phyloP scores from a whole-genome alignment of 1,139 yeast genomes.

The Blastobotrys serpentis region DNA sequence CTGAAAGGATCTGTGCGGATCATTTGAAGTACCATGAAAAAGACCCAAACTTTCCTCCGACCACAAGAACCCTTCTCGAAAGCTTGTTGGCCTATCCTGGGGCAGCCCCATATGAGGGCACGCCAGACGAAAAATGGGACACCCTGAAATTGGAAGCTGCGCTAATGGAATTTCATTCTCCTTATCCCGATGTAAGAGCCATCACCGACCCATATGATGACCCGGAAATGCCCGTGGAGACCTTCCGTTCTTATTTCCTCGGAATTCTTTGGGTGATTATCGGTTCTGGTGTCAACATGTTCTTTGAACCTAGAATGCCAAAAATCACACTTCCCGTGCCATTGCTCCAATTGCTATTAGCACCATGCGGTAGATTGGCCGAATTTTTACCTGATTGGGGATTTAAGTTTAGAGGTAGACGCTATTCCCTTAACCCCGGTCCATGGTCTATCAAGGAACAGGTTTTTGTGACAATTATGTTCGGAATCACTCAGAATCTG shows the following conservation, averaged over 20 bases:
- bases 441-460: constrained; percentile 71
- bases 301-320: constrained; percentile 56
- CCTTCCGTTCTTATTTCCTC: constrained; percentile 53
- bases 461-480: constrained; percentile 54
- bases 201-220: constrained; percentile 46
- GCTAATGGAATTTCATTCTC: constrained; percentile 52
- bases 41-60: constrained; percentile 52
- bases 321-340: constrained; percentile 45
- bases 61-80: constrained; percentile 30
- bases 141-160: constrained; percentile 34
- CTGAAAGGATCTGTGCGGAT: background rate
- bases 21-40: constrained; percentile 37
- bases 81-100: background rate
- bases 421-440: constrained; percentile 51
- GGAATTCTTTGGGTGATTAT: constrained; percentile 57
- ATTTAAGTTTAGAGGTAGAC: constrained; percentile 41
- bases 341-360: constrained; percentile 56
- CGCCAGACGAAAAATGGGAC: background rate
- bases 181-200: constrained; percentile 62
- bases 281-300: constrained; percentile 56
- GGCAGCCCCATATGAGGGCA: constrained; percentile 21
- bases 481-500: constrained; percentile 44
- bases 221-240: constrained; percentile 45
- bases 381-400: constrained; percentile 49
- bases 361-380: constrained; percentile 41